Evolutionary conservation across 495 filamentous ascomycete genomes (phyloP).

Genomic region (Aspergillus homomorphus): DNA sequence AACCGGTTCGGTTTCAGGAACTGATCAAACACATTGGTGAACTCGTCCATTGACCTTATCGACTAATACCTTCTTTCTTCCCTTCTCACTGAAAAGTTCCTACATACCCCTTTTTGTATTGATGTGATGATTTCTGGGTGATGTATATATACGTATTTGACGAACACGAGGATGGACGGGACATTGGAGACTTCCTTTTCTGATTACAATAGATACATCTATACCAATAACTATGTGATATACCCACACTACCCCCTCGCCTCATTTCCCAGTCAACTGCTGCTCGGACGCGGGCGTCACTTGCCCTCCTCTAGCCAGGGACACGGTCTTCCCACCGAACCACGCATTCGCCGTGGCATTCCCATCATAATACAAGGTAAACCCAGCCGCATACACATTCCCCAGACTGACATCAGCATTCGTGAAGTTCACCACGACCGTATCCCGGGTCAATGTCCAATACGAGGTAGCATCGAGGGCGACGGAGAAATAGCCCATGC

Average conservation of each 20-base stretch:
- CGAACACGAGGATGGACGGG: neutral
- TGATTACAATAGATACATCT: neutral
- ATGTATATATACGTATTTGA: neutral
- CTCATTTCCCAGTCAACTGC: no score
- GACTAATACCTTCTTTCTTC: neutral
- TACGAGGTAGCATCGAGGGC: constrained; percentile 16
- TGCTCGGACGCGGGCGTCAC: no score
- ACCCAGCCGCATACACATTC: constrained; percentile 13
- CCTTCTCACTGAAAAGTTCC: neutral
- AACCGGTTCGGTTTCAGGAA: constrained; percentile 9
- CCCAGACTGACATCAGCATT: constrained; percentile 5
- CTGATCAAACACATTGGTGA: constrained; percentile 10
- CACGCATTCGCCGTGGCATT: neutral
- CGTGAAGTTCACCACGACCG: constrained; percentile 16
- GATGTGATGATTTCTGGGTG: neutral
- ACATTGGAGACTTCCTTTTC: neutral
- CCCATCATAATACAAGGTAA: constrained; percentile 1
- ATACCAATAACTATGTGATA: neutral
- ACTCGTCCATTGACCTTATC: neutral
- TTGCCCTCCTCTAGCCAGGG: no score
- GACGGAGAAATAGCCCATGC: constrained; percentile 11
- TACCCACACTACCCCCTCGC: no score
- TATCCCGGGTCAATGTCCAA: constrained; percentile 20
- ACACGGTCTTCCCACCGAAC: no score
- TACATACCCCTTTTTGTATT: neutral